Evolutionary conservation across 2,329 filamentous ascomycete species (phyloP).

Genomic region (Exophiala bonariae): DNA sequence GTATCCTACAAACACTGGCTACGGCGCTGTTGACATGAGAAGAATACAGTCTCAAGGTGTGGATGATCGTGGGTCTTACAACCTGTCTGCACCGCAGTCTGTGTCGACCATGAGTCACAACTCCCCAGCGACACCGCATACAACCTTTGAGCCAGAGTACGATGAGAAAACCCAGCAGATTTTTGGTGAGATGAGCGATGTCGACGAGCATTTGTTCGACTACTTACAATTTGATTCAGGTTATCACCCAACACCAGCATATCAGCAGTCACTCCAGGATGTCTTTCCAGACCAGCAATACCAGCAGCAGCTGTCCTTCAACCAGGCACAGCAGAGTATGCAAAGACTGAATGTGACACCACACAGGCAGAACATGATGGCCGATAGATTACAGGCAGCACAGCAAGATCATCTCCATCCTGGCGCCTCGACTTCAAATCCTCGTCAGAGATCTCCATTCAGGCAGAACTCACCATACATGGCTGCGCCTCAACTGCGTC

Average conservation of each 20-base stretch:
- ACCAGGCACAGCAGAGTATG: conserved; percentile 37
- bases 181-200: conserved; percentile 54
- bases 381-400: conserved; percentile 74
- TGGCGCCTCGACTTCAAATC: conserved; percentile 53
- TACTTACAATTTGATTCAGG: conserved; percentile 66
- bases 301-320: conserved; percentile 36
- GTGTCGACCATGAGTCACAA: conserved; percentile 62
- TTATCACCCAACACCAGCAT: conserved; percentile 49
- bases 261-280: conserved; percentile 36
- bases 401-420: conserved; percentile 70
- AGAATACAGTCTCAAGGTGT: conserved; percentile 55
- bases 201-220: conserved; percentile 55
- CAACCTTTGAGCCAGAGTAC: conserved; percentile 52
- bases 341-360: conserved; percentile 40
- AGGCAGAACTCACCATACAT: conserved; percentile 66
- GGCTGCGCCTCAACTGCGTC: conserved; percentile 40
- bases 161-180: conserved; percentile 49
- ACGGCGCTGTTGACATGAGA: conserved; percentile 55
- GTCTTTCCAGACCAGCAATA: conserved; percentile 66
- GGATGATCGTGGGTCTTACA: conserved; percentile 53
- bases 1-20: conserved; percentile 49
- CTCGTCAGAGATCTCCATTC: conserved; percentile 78
- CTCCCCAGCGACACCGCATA: conserved; percentile 63
- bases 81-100: conserved; percentile 56
- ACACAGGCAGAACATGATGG: conserved; percentile 65